These are phyloP conservation scores for Aspergillus sp. DNA, from an alignment of 2,329 filamentous ascomycete species.

Conservation along the genomic window DNA sequence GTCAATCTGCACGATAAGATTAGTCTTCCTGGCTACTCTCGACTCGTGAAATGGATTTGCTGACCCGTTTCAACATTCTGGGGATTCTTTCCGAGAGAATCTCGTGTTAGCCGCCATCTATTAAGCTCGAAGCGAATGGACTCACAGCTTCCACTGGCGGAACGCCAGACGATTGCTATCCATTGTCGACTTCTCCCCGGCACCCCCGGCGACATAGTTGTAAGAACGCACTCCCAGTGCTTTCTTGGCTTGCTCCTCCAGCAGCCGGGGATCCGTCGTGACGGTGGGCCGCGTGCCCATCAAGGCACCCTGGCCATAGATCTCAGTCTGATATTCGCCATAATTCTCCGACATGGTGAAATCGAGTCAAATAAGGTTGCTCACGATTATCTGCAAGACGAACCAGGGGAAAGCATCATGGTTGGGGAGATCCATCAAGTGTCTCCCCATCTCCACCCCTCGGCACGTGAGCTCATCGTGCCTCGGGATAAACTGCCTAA, in stretches of 20 bases:
- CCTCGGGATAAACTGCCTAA: background rate
- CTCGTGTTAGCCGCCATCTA: background rate
- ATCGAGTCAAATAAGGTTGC: background rate
- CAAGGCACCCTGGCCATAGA: constrained; percentile 55
- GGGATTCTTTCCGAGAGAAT: constrained; percentile 44
- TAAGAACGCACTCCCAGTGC: constrained; percentile 50
- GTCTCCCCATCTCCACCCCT: background rate
- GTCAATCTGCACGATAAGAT: constrained; percentile 22
- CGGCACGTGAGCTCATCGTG: background rate
- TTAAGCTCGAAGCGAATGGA: background rate
- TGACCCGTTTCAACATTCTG: constrained; percentile 44
- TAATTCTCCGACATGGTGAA: constrained; percentile 37
- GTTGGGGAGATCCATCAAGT: background rate
- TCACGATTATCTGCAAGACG: background rate
- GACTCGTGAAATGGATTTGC: background rate
- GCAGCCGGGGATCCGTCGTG: constrained; percentile 58
- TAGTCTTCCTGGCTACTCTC: background rate
- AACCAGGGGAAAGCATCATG: background rate
- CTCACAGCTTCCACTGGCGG: constrained; percentile 47
- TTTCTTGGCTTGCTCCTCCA: constrained; percentile 55
- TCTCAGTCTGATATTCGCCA: constrained; percentile 45
- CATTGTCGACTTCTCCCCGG: constrained; percentile 60
- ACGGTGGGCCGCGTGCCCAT: constrained; percentile 48
- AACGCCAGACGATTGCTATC: constrained; percentile 60
- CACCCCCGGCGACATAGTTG: constrained; percentile 62